Conservation (phyloP, 2,329 filamentous ascomycete genomes). For the Hypoxylon sp. region DNA sequence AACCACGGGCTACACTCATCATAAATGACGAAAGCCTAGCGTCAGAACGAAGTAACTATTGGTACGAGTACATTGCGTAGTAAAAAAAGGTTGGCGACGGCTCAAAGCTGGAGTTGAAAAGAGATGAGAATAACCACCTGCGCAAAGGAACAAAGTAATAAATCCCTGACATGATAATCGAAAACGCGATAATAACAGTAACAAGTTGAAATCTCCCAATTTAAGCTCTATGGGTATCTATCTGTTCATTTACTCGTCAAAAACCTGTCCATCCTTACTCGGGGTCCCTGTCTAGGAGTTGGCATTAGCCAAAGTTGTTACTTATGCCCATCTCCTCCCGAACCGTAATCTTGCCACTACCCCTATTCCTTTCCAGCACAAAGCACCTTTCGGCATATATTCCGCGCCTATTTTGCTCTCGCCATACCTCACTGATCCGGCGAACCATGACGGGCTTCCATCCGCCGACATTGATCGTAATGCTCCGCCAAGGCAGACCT, state of each 20-base stretch:
- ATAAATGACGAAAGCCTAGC: neutral
- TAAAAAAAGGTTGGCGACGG: neutral
- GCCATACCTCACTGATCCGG: conserved; percentile 60
- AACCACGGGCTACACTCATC: neutral
- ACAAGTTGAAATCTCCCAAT: neutral
- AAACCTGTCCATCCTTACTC: neutral
- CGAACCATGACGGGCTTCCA: conserved; percentile 64
- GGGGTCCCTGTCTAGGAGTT: neutral
- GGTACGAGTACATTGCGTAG: neutral
- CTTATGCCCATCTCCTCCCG: conserved; percentile 20
- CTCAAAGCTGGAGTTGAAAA: neutral
- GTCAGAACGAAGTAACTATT: neutral
- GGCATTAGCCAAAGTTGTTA: conserved; percentile 5
- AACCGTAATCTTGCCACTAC: neutral
- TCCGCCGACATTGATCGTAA: conserved; percentile 65
- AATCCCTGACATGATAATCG: neutral
- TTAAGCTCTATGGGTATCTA: neutral
- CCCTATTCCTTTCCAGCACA: conserved; percentile 52
- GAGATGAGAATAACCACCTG: neutral
- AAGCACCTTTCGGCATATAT: conserved; percentile 66
- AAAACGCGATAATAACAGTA: neutral
- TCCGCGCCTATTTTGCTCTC: conserved; percentile 58
- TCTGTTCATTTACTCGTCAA: neutral
- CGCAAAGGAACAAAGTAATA: neutral
- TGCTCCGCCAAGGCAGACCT: conserved; percentile 56